Conservation (phyloP, 78 protist species). For the Planoprotostelium fungivorum region DNA sequence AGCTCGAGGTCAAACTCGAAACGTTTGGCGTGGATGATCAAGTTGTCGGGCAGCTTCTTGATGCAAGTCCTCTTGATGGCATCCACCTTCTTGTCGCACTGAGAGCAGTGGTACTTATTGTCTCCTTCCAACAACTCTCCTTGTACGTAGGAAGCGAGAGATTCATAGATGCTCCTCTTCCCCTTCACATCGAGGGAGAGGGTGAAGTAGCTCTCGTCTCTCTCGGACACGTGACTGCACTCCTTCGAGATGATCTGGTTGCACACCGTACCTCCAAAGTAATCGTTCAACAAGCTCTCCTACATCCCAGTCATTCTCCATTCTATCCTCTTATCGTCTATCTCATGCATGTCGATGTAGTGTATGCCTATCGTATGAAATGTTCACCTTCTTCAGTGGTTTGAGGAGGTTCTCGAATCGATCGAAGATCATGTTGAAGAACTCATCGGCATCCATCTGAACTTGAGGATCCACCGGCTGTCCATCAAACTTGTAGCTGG, state of each 20-base stretch:
- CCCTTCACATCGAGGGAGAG: slow-evolving; percentile 59
- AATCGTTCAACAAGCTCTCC: slow-evolving; percentile 29
- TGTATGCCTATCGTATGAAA: background rate
- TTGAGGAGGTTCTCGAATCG: slow-evolving; percentile 50
- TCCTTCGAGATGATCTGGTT: slow-evolving; percentile 65
- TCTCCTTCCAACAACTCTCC: slow-evolving; percentile 86
- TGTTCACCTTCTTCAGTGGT: slow-evolving; percentile 26
- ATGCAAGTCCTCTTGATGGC: slow-evolving; percentile 68
- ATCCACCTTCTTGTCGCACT: slow-evolving; percentile 43
- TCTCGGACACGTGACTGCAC: slow-evolving; percentile 64
- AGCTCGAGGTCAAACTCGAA: slow-evolving; percentile 77
- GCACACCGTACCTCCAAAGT: slow-evolving; percentile 58
- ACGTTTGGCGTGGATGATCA: slow-evolving; percentile 80
- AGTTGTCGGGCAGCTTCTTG: slow-evolving; percentile 49
- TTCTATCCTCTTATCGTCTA: too few relatives aligned
- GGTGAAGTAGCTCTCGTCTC: slow-evolving; percentile 70
- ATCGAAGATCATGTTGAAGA: slow-evolving; percentile 58
- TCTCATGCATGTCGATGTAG: too few relatives aligned
- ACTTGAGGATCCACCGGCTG: slow-evolving; percentile 40
- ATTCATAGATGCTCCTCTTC: slow-evolving; percentile 34
- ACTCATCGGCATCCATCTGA: slow-evolving; percentile 79
- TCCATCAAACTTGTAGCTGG: slow-evolving; percentile 60
- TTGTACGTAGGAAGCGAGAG: slow-evolving; percentile 45
- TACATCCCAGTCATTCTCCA: too few relatives aligned
- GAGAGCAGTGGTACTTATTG: slow-evolving; percentile 79